Conservation (phyloP, 176 grass and related monocot species). For the Pontederia crassipes region DNA sequence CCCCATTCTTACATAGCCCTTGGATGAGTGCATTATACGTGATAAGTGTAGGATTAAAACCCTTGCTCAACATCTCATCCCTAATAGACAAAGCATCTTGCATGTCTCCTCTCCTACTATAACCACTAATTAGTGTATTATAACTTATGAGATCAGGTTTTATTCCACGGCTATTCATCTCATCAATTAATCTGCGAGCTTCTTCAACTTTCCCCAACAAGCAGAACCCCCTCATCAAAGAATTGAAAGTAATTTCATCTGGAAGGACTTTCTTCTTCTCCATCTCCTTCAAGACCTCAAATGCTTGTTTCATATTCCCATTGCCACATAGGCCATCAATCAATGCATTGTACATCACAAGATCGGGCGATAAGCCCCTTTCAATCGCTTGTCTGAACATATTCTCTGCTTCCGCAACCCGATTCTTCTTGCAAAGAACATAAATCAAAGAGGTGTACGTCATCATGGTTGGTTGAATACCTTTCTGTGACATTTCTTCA, state of each 20-base stretch:
- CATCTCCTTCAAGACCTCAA: constrained; percentile 7
- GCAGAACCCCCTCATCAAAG: constrained; percentile 9
- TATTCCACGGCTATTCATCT: background rate
- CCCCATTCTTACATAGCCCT: constrained; percentile 11
- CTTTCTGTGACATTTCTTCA: constrained; percentile 5
- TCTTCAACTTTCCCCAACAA: constrained; percentile 7
- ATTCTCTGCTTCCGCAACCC: background rate
- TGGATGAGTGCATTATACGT: constrained; percentile 8
- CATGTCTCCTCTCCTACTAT: constrained; percentile 14
- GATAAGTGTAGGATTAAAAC: constrained; percentile 12
- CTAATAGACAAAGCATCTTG: constrained; percentile 1
- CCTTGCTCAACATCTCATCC: constrained; percentile 7
- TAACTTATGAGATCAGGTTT: constrained; percentile 8
- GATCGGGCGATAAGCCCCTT: constrained; percentile 2
- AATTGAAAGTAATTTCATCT: constrained; percentile 13
- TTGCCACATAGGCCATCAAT: constrained; percentile 8
- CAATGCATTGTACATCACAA: constrained; percentile 15
- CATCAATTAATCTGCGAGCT: background rate
- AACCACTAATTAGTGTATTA: constrained; percentile 16
- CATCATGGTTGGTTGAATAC: background rate
- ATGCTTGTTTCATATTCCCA: constrained; percentile 1
- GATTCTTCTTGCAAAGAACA: constrained; percentile 5
- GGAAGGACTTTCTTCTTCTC: constrained; percentile 1
- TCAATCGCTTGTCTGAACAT: background rate
- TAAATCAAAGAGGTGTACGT: constrained; percentile 15